A percentile compares a stretch with the other conserved stretches of the same genome.
Conservation (phyloP, 768 basidiomycete genomes). For the Pleurotus tuber-regium region DNA sequence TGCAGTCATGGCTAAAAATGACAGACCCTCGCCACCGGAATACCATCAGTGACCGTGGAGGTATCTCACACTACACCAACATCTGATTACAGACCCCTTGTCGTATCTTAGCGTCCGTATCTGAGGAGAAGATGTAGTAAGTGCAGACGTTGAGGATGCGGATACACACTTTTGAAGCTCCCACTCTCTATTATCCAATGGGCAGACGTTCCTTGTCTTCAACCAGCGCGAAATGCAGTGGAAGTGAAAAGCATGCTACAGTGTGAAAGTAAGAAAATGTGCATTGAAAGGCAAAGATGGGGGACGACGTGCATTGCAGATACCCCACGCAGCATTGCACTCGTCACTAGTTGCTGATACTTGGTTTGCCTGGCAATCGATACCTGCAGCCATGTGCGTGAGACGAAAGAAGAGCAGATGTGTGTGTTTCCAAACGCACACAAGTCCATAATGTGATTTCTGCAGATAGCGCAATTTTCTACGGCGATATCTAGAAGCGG, state of each 20-base stretch:
- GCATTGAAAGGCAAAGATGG: background rate
- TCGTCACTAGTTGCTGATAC: slow-evolving; percentile 96
- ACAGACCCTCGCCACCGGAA: too few relatives aligned
- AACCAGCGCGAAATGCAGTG: slow-evolving; percentile 99
- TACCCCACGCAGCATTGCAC: slow-evolving; percentile 98
- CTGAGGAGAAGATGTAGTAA: too few relatives aligned
- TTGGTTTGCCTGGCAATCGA: slow-evolving; percentile 99
- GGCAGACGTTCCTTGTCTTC: slow-evolving; percentile 95
- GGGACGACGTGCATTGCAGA: slow-evolving; percentile 77
- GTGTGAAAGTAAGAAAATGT: slow-evolving; percentile 1
- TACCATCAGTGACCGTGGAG: too few relatives aligned
- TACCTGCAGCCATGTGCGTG: slow-evolving; percentile 61
- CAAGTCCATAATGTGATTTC: slow-evolving; percentile 99
- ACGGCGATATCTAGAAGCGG: slow-evolving; percentile 83
- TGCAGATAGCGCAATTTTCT: slow-evolving; percentile 99
- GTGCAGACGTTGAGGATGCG: too few relatives aligned
- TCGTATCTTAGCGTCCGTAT: too few relatives aligned
- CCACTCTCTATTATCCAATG: slow-evolving; percentile 95
- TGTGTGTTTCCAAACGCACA: slow-evolving; percentile 53
- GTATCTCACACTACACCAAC: too few relatives aligned
- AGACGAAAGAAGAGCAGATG: background rate
- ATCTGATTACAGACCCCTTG: too few relatives aligned
- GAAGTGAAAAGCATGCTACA: slow-evolving; percentile 97
- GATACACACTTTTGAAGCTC: slow-evolving; percentile 93
- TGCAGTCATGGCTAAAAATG: too few relatives aligned